Conservation (phyloP, 495 filamentous ascomycete species). For the Aspergillus heteromorphus region DNA sequence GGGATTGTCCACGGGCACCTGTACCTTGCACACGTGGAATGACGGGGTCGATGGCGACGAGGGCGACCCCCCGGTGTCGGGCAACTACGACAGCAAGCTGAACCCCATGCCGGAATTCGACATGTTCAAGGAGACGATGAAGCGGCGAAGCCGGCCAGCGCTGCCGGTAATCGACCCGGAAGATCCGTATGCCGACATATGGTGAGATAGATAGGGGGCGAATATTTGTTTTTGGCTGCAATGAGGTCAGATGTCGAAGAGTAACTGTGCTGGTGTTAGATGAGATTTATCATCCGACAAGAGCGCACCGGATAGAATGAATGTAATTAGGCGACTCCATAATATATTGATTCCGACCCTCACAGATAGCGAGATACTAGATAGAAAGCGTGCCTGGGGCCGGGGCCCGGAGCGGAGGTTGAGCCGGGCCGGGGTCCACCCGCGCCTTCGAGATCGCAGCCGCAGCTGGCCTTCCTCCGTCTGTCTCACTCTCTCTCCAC, state of each 20-base stretch:
- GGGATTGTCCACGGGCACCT: conserved; percentile 63
- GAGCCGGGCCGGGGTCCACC: background rate
- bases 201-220: background rate
- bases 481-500: no score
- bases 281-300: no score
- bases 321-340: no score
- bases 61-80: conserved; percentile 55
- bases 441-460: background rate
- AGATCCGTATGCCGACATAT: conserved; percentile 8
- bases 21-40: conserved; percentile 72
- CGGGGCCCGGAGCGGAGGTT: background rate
- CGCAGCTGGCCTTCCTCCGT: background rate
- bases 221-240: background rate
- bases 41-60: conserved; percentile 60
- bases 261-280: no score
- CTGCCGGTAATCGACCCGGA: no score
- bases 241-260: no score
- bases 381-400: no score
- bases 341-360: no score
- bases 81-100: conserved; percentile 53
- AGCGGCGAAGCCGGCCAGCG: conserved; percentile 8
- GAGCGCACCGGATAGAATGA: no score
- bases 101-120: conserved; percentile 27
- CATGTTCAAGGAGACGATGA: conserved; percentile 18
- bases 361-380: no score